Base-by-base conservation (phyloP, 169 alveolate species). In the Plasmodium blacklocki region DNA sequence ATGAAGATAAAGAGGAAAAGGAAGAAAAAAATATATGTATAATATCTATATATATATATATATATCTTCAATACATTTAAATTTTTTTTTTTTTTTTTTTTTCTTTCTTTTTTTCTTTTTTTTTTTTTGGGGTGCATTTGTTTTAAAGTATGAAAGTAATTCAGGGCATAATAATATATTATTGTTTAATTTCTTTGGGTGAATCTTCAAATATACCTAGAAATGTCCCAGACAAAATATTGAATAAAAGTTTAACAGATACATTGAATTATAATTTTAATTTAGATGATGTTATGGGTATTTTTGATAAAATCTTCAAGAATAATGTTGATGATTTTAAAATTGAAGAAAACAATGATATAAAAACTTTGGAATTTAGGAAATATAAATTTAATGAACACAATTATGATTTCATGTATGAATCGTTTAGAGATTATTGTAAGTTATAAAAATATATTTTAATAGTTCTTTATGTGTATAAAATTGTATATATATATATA, bases 361-460 rank as follows among this genome's bases (percentile, higher is more conserved):
- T 67, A 59, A 68, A 83, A 49, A 54, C 56, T 83, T 2, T 83
- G n/a, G 59, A 83, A 49, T 56, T 83, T 49, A 83, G 29, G 60
- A 59, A 83, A 29, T 83, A 67, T 63, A 12, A 6, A 18, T 68
- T 68, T 45, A 75, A 83, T 62, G 43, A 49, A 15, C 18, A 52
- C 18, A 83, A 83, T 56, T 83, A 68, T 62, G 56, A 83, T 45
- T 68, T 83, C n/a, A 15, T 15, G 49, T 68, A 83, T 43, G 14
- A 29, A 23, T 83, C 91, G 19, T 83, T 83, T 68, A 67, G 14
- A 67, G 91, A 83, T 19, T 83, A 83, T 43, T 83, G 91, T 83
- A 83, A 83, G 29, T 32, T 66, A 39, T 18, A 60, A n/a, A n/a
- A n/a, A 11, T 60, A 60, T 60, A 60, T 11, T 60, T 54, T 14